Percentiles rank a stretch among this genome's conserved stretches.
phyloP scores from a whole-genome alignment of 2,329 filamentous ascomycete species.

The Cladosporium austrohemisphaericum region DNA sequence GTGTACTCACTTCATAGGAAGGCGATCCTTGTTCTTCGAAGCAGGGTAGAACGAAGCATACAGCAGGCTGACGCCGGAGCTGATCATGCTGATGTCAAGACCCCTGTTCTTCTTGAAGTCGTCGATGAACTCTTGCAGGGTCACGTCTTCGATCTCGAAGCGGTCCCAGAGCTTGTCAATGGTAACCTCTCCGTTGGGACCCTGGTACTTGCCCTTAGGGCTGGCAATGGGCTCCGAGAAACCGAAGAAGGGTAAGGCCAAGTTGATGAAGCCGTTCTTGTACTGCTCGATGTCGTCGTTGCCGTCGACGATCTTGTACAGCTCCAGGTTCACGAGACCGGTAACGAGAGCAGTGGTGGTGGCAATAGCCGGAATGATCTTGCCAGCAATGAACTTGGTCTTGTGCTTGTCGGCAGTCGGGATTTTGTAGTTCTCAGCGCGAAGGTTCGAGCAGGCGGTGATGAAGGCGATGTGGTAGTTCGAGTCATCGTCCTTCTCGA shows the following conservation, averaged over 20 bases:
- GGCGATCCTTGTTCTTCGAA: constrained; percentile 77
- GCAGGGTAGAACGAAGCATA: constrained; percentile 91
- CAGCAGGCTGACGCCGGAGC: constrained; percentile 91
- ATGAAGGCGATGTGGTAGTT: constrained; percentile 99
- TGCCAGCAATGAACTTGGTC: constrained; percentile 99
- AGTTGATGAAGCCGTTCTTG: constrained; percentile 98
- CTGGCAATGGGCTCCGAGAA: constrained; percentile 96
- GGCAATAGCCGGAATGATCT: constrained; percentile 98
- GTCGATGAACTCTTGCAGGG: constrained; percentile 76
- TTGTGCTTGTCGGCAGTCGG: constrained; percentile 87
- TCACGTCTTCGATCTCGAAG: constrained; percentile 85
- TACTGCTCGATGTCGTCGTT: constrained; percentile 97
- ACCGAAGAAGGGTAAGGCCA: constrained; percentile 94
- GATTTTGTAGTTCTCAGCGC: constrained; percentile 98
- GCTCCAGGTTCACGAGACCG: constrained; percentile 83
- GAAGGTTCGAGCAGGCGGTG: constrained; percentile 90
- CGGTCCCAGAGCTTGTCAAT: constrained; percentile 98
- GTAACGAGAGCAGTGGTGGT: constrained; percentile 96
- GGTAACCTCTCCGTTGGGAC: constrained; percentile 70
- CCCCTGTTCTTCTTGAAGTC: constrained; percentile 74
- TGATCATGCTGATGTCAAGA: constrained; percentile 84
- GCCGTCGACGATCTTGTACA: constrained; percentile 95
- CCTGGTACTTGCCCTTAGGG: constrained; percentile 85
- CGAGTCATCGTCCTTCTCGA: constrained; percentile 97
- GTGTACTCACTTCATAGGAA: constrained; percentile 62